Evolutionary conservation across 108 stramenopile species (phyloP), one percentile per base, ranked within the genome.

Genomic region (Nitzschia palea): DNA sequence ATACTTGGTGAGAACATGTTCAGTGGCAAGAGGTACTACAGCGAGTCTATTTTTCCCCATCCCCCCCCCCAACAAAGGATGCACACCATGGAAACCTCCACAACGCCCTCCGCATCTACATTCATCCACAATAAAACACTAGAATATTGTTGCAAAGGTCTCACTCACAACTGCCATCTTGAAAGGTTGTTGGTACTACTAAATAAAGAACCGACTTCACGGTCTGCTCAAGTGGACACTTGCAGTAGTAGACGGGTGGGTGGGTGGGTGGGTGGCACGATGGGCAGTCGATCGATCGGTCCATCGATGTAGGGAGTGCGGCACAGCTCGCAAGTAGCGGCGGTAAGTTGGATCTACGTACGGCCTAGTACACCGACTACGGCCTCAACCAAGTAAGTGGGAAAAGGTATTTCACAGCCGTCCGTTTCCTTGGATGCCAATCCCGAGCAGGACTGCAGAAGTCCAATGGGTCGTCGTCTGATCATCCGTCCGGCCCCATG

Each of bases 151-250:
- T 32, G 31, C 27, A 29, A 29, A 12, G 40, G 18, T 25, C 43
- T 60, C 9, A 65, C 65, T 65, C 65, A 65, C 65, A 29, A 65
- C 30, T 20, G 65, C 65, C 65, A 65, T 65, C 34, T 54, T 65
- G 65, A 36, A 53, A 53, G 37, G 14, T 40, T 22, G 55, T 14
- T 60, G 59, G 20, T 22, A 12, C 20, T 34, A 60, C 9, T 18
- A 40, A 43, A 32, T 4, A 32, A 8, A 26, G 33, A 60, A 40
- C 59, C 59, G 23, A 60, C 59, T 56, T 23, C n/a, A 48, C 8
- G 47, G 59, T 36, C 18, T 60, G 33, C 17, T n/a, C n/a, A n/a
- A n/a, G n/a, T n/a, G n/a, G n/a, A n/a, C n/a, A n/a, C n/a, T n/a
- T 60, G 17, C 59, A 42, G 40, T 42, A 40, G 51, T 42, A 26